Evolutionary conservation across 202 grass and related monocot genomes (phyloP).

Genomic region (Digitaria exilis): DNA sequence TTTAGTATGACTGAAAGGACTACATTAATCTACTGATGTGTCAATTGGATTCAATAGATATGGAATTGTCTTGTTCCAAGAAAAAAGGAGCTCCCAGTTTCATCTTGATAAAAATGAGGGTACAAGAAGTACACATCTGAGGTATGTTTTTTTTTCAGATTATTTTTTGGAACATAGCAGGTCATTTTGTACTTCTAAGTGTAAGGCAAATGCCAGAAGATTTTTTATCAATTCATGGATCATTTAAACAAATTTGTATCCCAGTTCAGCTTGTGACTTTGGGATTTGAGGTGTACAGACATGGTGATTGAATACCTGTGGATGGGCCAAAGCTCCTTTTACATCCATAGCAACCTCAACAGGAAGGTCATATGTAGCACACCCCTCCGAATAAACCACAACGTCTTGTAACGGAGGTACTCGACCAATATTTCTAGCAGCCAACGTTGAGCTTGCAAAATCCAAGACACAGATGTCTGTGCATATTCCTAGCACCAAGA

Average conservation of each 20-base stretch:
- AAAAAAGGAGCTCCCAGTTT: no score
- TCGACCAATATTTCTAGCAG: conserved; percentile 73
- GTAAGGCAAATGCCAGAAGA: background rate
- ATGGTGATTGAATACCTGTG: conserved; percentile 56
- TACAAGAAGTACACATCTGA: no score
- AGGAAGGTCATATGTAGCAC: conserved; percentile 84
- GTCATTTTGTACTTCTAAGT: no score
- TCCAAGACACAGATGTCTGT: conserved; percentile 83
- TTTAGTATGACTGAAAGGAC: background rate
- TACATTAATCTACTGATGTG: background rate
- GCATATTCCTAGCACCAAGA: conserved; percentile 83
- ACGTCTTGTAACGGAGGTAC: conserved; percentile 70
- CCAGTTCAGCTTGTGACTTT: background rate
- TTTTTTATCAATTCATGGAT: background rate
- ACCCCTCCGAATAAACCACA: conserved; percentile 81
- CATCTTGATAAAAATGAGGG: no score
- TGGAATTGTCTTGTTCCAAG: background rate
- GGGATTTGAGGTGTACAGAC: background rate
- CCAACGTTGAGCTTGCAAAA: conserved; percentile 71
- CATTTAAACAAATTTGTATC: background rate
- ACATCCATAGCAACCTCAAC: conserved; percentile 61
- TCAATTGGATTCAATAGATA: background rate
- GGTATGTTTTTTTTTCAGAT: no score
- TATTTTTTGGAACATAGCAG: no score
- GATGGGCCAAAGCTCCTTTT: conserved; percentile 71